Evolutionary conservation across 306 rosid species (phyloP).

Genomic region (Sophora flavescens): DNA sequence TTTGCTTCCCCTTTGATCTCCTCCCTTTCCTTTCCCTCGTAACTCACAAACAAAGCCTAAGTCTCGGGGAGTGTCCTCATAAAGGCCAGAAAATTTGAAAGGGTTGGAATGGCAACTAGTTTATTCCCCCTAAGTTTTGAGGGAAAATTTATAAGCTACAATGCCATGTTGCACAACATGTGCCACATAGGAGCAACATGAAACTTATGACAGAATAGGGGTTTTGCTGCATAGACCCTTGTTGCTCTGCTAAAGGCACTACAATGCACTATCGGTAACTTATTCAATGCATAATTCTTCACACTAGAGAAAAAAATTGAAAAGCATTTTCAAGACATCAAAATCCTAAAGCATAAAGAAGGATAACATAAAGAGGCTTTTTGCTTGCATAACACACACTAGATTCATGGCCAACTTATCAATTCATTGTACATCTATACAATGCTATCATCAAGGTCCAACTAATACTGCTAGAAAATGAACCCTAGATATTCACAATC

Average conservation of each 20-base stretch:
- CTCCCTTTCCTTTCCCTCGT: too few relatives aligned
- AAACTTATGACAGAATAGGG: not conserved
- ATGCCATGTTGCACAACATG: not conserved
- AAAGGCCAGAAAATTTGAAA: not conserved
- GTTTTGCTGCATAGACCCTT: not conserved
- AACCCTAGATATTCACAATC: not conserved
- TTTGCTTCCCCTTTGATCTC: too few relatives aligned
- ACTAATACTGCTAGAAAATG: not conserved
- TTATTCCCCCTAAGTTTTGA: not conserved
- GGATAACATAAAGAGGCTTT: not conserved
- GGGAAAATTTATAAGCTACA: not conserved
- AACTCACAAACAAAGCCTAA: not conserved
- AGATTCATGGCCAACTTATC: not conserved
- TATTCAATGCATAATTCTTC: not conserved
- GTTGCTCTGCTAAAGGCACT: not conserved
- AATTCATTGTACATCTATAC: not conserved
- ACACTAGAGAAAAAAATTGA: not conserved
- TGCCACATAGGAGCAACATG: not conserved
- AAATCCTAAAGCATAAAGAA: not conserved
- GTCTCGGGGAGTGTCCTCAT: not conserved
- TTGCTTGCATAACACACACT: not conserved
- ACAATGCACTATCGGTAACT: not conserved
- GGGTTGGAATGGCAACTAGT: not conserved
- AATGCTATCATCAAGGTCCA: not conserved
- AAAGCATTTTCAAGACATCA: not conserved